Percentiles rank a stretch among this genome's conserved stretches.
Evolutionary conservation across 2,329 filamentous ascomycete species (phyloP).

Genomic region (Cladosporium austrohemisphaericum): DNA sequence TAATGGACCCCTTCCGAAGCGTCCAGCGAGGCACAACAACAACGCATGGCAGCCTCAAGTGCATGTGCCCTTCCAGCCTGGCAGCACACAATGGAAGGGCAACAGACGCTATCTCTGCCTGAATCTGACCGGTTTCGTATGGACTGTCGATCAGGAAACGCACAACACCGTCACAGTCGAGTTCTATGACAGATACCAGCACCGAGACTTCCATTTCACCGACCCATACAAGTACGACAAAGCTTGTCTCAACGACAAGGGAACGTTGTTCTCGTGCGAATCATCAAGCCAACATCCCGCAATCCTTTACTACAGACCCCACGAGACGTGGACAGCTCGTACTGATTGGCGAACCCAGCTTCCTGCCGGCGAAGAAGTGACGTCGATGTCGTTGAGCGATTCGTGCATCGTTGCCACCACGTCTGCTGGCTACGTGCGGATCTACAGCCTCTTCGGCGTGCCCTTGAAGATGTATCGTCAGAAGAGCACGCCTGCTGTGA

Average conservation of each 20-base stretch:
- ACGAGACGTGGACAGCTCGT: conserved; percentile 92
- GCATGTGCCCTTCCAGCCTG: conserved; percentile 86
- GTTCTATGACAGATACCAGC: conserved; percentile 90
- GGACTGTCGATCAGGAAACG: conserved; percentile 93
- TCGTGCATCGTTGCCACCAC: conserved; percentile 90
- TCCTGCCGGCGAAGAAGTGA: conserved; percentile 81
- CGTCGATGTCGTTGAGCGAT: conserved; percentile 84
- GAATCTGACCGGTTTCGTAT: conserved; percentile 90
- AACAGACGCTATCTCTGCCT: conserved; percentile 90
- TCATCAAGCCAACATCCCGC: conserved; percentile 64
- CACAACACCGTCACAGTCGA: conserved; percentile 89
- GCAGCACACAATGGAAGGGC: conserved; percentile 92
- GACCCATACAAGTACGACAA: conserved; percentile 96
- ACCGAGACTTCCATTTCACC: conserved; percentile 95
- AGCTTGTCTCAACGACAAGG: conserved; percentile 81
- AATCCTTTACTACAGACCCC: conserved; percentile 90
- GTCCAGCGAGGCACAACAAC: conserved; percentile 42
- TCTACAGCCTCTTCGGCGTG: conserved; percentile 90
- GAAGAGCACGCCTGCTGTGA: conserved; percentile 85
- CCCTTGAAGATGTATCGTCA: conserved; percentile 86
- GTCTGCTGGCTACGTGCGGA: conserved; percentile 78
- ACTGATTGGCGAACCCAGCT: conserved; percentile 85
- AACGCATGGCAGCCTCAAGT: conserved; percentile 59
- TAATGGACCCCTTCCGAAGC: conserved; percentile 48
- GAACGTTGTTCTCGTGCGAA: conserved; percentile 79